Evolutionary conservation across 805 yeast species (phyloP), one percentile per base, ranked within the genome.

Genomic region (Saturnispora sekii): DNA sequence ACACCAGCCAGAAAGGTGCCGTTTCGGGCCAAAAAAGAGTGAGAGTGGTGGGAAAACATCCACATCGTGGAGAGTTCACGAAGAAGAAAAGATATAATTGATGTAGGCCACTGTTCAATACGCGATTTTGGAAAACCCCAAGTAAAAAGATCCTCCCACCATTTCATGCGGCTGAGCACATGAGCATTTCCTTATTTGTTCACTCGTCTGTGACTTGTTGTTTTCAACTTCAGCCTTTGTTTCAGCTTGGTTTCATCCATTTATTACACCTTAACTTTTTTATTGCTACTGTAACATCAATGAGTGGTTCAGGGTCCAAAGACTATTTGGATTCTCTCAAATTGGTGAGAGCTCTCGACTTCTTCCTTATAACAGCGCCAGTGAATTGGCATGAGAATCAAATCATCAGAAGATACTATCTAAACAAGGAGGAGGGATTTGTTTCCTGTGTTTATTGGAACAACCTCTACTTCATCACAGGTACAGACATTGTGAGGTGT

Each of bases 391-490:
- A 80, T 58, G 84, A 79, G 48, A 80, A 82, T 53, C 96, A 90
- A 60, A 81, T 86, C 38, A 84, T 93, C 40, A 72, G 95, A 57
- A 69, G 96, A 44, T 90, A 86, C 62, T 83, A 81, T 58, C 65
- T 90, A 41, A 88, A 87, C 54, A 84, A 82, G 51, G 94, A 85
- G 48, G 96, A 89, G 61, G 93, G 90, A 3, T 87, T 90, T 53
- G 87, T 87, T n/a, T 76, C 85, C 30, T 90, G 98, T 64, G 87
- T 93, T 1, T 81, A 74, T 53, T 90, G 97, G 97, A 84, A 87
- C 56, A 83, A 84, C 57, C 67, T 89, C 11, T 90, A 83, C 60
- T 89, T 84, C 64, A 76, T 90, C 40, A 90, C 97, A 0, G 97
- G 97, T 3, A 90, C 97, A 1, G 97, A 93, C 67, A 89, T 90